These are phyloP conservation scores for Plasmodium yoelii DNA, from an alignment of 169 alveolate genomes.

Conservation along the genomic window DNA sequence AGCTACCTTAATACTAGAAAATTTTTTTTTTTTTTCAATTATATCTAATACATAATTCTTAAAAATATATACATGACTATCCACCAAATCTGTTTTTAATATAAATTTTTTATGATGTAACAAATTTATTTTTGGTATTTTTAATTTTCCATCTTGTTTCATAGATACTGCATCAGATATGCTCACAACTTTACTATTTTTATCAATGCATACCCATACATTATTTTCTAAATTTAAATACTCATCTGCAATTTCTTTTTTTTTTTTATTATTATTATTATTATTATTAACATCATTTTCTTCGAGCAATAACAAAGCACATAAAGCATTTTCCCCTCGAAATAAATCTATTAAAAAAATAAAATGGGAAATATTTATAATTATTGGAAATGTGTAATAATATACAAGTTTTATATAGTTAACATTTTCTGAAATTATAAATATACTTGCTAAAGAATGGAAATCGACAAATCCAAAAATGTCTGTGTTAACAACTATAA, in stretches of 20 bases:
- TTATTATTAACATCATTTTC: conserved; percentile 3
- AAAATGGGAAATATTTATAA: background rate
- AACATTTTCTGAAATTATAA: background rate
- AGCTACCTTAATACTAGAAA: conserved; percentile 52
- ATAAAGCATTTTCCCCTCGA: conserved; percentile 66
- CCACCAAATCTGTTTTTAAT: conserved; percentile 48
- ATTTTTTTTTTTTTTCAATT: conserved; percentile 31
- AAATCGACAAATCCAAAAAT: conserved; percentile 72
- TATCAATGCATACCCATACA: conserved; percentile 73
- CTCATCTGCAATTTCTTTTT: conserved; percentile 37
- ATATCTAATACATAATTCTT: conserved; percentile 54
- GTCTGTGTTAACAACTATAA: conserved; percentile 64
- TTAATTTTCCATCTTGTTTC: conserved; percentile 64
- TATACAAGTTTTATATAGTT: background rate
- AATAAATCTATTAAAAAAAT: conserved; percentile 12
- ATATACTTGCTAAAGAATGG: conserved; percentile 70
- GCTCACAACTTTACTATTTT: conserved; percentile 65
- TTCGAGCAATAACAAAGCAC: conserved; percentile 45
- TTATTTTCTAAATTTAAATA: conserved; percentile 52
- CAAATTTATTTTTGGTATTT: conserved; percentile 54
- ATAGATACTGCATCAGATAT: conserved; percentile 50
- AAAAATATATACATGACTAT: conserved; percentile 67
- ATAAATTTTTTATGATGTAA: conserved; percentile 37
- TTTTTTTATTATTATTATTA: conserved; percentile 24
- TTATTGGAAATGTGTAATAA: too few relatives aligned